phyloP scores from a whole-genome alignment of 768 basidiomycete genomes.

The Galerina sulciceps region DNA sequence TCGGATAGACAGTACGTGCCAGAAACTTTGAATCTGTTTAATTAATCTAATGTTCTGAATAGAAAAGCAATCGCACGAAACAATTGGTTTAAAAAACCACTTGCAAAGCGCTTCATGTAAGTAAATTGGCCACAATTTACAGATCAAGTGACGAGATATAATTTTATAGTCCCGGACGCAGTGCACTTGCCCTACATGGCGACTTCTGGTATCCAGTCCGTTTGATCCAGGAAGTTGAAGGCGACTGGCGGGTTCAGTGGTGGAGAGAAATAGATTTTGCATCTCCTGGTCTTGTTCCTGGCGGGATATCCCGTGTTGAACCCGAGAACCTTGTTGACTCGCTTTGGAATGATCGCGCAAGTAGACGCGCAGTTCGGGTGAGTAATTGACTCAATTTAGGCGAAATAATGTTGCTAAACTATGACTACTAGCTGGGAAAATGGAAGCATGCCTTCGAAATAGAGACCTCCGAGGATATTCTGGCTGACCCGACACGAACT shows the following conservation, averaged over 20 bases:
- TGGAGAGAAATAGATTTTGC: neutral
- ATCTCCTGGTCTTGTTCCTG: neutral
- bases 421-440: slow-evolving; percentile 7
- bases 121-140: too few species aligned
- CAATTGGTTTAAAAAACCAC: too few species aligned
- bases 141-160: too few species aligned
- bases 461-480: neutral
- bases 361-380: slow-evolving; percentile 10
- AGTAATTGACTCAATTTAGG: neutral
- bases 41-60: too few species aligned
- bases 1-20: neutral
- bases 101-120: too few species aligned
- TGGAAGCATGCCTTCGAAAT: slow-evolving; percentile 10
- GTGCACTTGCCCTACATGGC: too few species aligned
- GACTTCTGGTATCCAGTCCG: too few species aligned
- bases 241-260: slow-evolving; percentile 1
- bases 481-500: neutral
- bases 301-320: neutral
- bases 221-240: neutral
- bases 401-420: neutral
- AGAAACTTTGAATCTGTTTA: neutral
- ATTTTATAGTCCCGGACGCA: too few species aligned
- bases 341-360: slow-evolving; percentile 10
- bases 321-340: slow-evolving; percentile 13
- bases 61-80: too few species aligned